Percentiles rank a stretch among this genome's conserved stretches.
phyloP scores from a whole-genome alignment of 2,329 filamentous ascomycete genomes.

The Aspergillus bombycis region DNA sequence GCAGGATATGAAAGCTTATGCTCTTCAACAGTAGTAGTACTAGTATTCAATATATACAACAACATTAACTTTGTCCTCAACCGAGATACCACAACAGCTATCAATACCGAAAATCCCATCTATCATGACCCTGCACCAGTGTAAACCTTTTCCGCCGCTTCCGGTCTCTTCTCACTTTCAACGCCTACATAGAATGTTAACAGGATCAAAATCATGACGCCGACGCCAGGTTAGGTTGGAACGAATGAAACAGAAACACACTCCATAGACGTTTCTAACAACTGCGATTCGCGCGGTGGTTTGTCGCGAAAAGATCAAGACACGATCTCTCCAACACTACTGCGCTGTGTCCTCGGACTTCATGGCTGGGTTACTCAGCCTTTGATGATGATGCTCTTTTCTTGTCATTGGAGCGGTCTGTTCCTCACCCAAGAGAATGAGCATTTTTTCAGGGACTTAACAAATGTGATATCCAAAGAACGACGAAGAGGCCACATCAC shows the following conservation, averaged over 20 bases:
- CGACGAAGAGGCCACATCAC: background rate
- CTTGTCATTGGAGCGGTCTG: background rate
- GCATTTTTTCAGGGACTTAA: background rate
- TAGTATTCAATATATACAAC: background rate
- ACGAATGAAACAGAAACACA: background rate
- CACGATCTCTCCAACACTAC: background rate
- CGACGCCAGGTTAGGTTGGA: background rate
- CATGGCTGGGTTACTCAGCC: background rate
- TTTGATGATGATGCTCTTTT: background rate
- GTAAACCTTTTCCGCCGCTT: background rate
- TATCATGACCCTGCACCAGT: background rate
- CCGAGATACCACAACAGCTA: background rate
- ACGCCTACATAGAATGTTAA: background rate
- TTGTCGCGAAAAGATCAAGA: background rate
- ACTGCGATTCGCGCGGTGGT: background rate
- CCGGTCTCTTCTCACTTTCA: background rate
- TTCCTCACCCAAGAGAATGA: background rate
- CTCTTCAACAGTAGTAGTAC: background rate
- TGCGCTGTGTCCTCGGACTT: background rate
- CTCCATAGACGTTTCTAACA: background rate
- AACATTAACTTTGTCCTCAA: background rate
- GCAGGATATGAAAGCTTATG: background rate
- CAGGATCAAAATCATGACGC: background rate
- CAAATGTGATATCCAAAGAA: no score
- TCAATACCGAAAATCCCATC: background rate